phyloP scores from a whole-genome alignment of 495 filamentous ascomycete genomes.

The Jackrogersella multiformis region DNA sequence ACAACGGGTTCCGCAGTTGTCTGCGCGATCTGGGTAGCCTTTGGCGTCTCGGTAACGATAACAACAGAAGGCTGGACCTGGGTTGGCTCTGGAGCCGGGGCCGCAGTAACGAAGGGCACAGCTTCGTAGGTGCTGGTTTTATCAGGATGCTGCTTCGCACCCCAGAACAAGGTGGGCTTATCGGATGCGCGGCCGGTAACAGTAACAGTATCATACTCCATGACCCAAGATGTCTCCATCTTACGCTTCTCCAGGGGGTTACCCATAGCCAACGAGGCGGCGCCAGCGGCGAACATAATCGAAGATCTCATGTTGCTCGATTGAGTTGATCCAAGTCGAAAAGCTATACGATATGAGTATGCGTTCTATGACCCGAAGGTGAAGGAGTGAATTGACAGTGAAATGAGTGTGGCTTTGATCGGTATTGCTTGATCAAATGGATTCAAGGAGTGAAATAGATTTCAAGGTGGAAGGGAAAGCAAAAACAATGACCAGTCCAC shows the following conservation, averaged over 20 bases:
- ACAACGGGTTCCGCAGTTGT: constrained; percentile 2
- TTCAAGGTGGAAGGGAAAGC: neutral
- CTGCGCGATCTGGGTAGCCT: too few species aligned
- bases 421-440: constrained; percentile 14
- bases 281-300: constrained; percentile 66
- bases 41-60: constrained; percentile 37
- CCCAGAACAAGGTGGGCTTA: constrained; percentile 34
- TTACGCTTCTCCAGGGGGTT: constrained; percentile 67
- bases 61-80: constrained; percentile 12
- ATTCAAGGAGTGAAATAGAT: constrained; percentile 28
- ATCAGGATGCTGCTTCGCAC: constrained; percentile 12
- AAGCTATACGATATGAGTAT: constrained; percentile 34
- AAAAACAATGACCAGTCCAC: neutral
- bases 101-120: constrained; percentile 20
- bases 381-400: constrained; percentile 8
- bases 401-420: constrained; percentile 37
- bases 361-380: constrained; percentile 15
- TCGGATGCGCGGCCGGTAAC: constrained; percentile 53
- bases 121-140: neutral
- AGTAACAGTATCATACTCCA: constrained; percentile 68
- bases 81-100: constrained; percentile 19
- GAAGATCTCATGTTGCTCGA: constrained; percentile 75
- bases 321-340: constrained; percentile 13
- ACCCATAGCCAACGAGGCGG: constrained; percentile 69
- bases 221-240: constrained; percentile 63